These are phyloP conservation scores for Emmonsiellopsis sp. DNA, from an alignment of 2,329 filamentous ascomycete species.

Conservation along the genomic window DNA sequence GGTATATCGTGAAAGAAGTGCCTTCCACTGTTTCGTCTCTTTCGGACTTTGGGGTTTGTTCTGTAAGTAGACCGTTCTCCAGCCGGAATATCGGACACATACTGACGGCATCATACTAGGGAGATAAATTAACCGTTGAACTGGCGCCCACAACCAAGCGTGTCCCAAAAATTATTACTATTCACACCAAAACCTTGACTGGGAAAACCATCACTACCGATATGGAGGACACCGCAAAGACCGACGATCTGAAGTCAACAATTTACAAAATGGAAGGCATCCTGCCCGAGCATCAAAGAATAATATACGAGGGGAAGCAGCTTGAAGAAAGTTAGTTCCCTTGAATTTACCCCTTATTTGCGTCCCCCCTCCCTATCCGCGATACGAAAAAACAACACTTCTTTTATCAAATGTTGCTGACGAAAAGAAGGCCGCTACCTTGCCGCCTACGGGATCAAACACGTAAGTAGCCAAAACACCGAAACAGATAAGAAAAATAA, in stretches of 20 bases:
- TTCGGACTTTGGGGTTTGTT: neutral
- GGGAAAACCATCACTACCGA: conserved; percentile 6
- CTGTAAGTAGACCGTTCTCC: neutral
- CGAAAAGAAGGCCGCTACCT: neutral
- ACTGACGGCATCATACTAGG: neutral
- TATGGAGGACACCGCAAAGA: neutral
- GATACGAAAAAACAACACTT: too few species aligned
- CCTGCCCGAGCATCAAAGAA: neutral
- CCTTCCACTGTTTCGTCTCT: neutral
- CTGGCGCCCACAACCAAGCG: neutral
- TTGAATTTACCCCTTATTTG: too few species aligned
- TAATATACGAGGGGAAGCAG: neutral
- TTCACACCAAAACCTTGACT: conserved; percentile 7
- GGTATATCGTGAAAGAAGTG: neutral
- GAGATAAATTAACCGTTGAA: neutral
- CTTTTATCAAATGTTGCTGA: too few species aligned
- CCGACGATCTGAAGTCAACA: conserved; percentile 4
- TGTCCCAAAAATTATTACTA: neutral
- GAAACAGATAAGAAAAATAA: neutral
- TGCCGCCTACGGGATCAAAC: neutral
- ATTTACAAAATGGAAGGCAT: conserved; percentile 5
- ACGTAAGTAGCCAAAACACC: neutral
- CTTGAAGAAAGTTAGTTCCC: neutral
- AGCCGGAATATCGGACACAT: neutral
- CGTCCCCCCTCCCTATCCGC: too few species aligned